Base-by-base conservation (phyloP, 2,329 filamentous ascomycete species). In the Chrysoporthe cubensis region DNA sequence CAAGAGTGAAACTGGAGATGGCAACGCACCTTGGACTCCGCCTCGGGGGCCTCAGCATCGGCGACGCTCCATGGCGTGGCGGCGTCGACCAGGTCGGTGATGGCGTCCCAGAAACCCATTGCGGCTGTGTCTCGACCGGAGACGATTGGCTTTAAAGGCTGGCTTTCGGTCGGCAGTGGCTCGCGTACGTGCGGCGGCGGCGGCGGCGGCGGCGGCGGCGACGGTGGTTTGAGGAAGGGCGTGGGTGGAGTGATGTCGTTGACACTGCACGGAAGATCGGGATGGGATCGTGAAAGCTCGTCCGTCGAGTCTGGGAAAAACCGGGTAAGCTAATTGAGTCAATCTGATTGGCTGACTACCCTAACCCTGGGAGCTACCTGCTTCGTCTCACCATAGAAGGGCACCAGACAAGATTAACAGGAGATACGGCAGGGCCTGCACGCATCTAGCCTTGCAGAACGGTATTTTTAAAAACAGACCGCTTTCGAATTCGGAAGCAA, bases 81-180 rank as follows among this genome's bases (percentile, higher is more conserved):
- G 71, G 87, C 87, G 81, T 89, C 87, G 76, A 89, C 81, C 77
- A 90, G 81, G 77, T 90, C 88, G 76, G 83, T 84, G 76, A 89
- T 84, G 73, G 84, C 81, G 79, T 90, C 87, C 86, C 87, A 90
- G 82, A 90, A 84, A 82, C 87, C 88, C 88, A 90, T 90, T 80
- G 79, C 80, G 81, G 79, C 42, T 77, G 68, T 68, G 52, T 67
- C 76, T 77, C 78, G 80, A 78, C 79, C 80, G 77, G 75, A 76
- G 73, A 71, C 77, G 78, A 71, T 62, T 62, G 52, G 34, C 37
- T 40, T 60, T 21, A 52, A 54, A 60, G 79, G 75, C 78, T 26
- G 50, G 62, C 62, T 79, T 75, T 75, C 54, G 73, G 70, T 72
- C 70, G 54, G 62, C 37, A 71, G 71, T 71, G 71, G 70, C 69